These are phyloP conservation scores for Chrysopogon serrulatus DNA, from an alignment of 176 grass and related monocot species.

Conservation along the genomic window DNA sequence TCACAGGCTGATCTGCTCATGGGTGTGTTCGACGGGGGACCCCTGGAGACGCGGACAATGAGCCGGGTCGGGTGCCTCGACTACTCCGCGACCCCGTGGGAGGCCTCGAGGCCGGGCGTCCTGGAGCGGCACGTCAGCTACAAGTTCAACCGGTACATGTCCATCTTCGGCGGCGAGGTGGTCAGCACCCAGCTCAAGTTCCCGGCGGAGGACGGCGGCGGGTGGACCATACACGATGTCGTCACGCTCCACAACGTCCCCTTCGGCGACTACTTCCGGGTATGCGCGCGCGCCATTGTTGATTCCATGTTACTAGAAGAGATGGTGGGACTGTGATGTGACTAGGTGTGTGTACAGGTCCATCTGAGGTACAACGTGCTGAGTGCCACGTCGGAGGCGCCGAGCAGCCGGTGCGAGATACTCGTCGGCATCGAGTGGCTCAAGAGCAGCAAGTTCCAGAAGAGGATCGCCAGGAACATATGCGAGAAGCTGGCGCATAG, in stretches of 20 bases:
- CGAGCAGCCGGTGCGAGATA: constrained; percentile 49
- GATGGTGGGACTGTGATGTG: neutral
- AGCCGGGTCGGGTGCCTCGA: constrained; percentile 65
- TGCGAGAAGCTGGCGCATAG: constrained; percentile 70
- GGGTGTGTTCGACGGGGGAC: constrained; percentile 65
- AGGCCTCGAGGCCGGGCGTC: constrained; percentile 31
- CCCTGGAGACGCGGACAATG: constrained; percentile 61
- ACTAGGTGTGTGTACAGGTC: constrained; percentile 24
- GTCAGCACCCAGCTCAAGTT: constrained; percentile 60
- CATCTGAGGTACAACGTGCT: constrained; percentile 60
- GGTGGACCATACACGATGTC: constrained; percentile 67
- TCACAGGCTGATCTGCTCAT: constrained; percentile 47
- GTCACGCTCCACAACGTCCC: constrained; percentile 69
- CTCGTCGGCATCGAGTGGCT: constrained; percentile 73
- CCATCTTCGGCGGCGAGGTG: constrained; percentile 80
- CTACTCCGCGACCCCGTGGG: constrained; percentile 61
- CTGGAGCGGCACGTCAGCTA: constrained; percentile 61
- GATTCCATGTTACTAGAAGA: neutral
- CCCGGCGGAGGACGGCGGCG: constrained; percentile 37
- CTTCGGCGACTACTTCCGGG: constrained; percentile 70
- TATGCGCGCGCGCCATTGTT: neutral
- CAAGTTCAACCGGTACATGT: constrained; percentile 78
- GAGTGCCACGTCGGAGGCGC: neutral
- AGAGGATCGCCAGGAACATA: constrained; percentile 62
- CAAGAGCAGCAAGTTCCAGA: constrained; percentile 66